Percentiles rank a stretch among this genome's conserved stretches.
phyloP scores from a whole-genome alignment of 2,329 filamentous ascomycete species.

The Paecilomyces formosus region DNA sequence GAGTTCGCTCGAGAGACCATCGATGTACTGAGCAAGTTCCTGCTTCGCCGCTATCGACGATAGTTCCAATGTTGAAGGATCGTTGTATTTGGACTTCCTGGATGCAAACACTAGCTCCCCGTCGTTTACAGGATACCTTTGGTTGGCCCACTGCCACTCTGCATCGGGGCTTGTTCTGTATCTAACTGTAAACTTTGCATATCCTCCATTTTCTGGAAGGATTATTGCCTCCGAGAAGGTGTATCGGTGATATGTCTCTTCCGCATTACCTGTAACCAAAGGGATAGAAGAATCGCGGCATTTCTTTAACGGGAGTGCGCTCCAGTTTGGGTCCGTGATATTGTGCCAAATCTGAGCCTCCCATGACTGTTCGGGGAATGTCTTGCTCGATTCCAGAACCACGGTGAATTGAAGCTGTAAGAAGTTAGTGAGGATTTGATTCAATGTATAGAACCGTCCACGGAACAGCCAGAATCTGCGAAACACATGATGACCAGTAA shows the following conservation, averaged over 20 bases:
- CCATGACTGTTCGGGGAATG: conserved; percentile 53
- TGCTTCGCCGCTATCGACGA: conserved; percentile 8
- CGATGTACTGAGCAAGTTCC: conserved; percentile 25
- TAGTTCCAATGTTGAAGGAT: neutral
- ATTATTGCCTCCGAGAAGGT: conserved; percentile 23
- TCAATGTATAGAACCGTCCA: no score
- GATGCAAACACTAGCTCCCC: conserved; percentile 36
- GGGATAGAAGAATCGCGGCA: conserved; percentile 18
- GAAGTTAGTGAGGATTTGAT: conserved; percentile 9
- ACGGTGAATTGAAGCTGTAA: conserved; percentile 56
- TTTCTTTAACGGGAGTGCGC: conserved; percentile 48
- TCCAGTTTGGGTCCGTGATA: conserved; percentile 51
- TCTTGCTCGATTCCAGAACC: conserved; percentile 58
- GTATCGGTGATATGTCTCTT: conserved; percentile 23
- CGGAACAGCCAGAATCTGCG: no score
- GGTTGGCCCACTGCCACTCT: conserved; percentile 40
- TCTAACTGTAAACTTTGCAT: conserved; percentile 36
- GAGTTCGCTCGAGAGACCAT: conserved; percentile 25
- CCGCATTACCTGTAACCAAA: conserved; percentile 15
- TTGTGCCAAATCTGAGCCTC: conserved; percentile 72
- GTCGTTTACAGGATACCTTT: conserved; percentile 29
- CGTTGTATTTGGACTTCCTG: conserved; percentile 8
- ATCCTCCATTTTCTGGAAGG: conserved; percentile 19
- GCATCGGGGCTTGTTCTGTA: conserved; percentile 29
- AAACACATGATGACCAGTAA: no score